Evolutionary conservation across 345 rosid species (phyloP), one percentile per base, ranked within the genome.

Genomic region (Aquilaria sinensis): DNA sequence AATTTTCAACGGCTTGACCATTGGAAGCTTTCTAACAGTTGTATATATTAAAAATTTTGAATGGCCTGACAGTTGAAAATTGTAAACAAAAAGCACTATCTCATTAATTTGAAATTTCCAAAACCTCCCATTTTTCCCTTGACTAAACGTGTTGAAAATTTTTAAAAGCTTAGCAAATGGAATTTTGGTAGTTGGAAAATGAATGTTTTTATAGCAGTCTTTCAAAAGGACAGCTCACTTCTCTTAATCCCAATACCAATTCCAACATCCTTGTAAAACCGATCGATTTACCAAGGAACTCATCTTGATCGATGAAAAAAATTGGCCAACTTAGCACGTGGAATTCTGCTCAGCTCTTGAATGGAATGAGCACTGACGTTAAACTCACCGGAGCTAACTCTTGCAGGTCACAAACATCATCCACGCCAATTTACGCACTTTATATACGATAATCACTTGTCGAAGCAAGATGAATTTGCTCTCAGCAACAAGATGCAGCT

Each of bases 361-460:
- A 80, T 58, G 93, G 86, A 4, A 86, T 88, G 97, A 83, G 78
- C 72, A 83, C 85, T 9, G 96, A 93, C 16, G 79, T 78, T 33
- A 91, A 86, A 67, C 73, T 93, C 37, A 88, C 97, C 4, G 58
- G 60, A 86, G 80, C 71, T 84, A 96, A 33, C 74, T 91, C 37
- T 62, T 91, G 51, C 97, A 91, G 51, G 93, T 91, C 49, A 84
- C 93, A 0, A 93, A 88, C 65, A 91, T 91, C 3, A 94, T 91
- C 54, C 97, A 96, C 0, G 81, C 85, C 30, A 91, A 90, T 63
- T 90, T 15, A 86, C 97, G 0, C 94, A 91, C 59, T 86, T 96
- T 1, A 80, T 88, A 51, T 91, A 91, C 66, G 97, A 81, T 14
- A 78, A 77, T 59, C 89, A 88, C 14, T 96, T 96, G 12, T 61